Base-by-base conservation (phyloP, 73 alveolate genomes). In the Paramecium sonneborni region DNA sequence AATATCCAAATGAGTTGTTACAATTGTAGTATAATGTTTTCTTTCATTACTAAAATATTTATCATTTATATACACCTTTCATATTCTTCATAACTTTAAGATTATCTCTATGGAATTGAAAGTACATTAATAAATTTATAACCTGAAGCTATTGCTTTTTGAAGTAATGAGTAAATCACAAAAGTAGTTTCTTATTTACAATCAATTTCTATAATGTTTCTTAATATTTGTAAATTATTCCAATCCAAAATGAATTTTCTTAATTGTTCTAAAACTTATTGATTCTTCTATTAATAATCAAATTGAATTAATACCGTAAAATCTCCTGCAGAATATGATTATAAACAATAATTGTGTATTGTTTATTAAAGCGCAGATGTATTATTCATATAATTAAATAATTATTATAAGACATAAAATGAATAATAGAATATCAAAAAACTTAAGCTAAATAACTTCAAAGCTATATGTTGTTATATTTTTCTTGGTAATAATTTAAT, bases 161-260 rank as follows among this genome's bases (percentile, higher is more conserved):
- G 41, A 12, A 79, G 69, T 43, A 79, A 18, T 46, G 23, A 28
- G 72, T 79, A 79, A 9, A 79, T 38, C 8, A 79, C 90, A 79
- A 79, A 79, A 5, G 74, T 79, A 37, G 90, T 79, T 23, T 79
- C 55, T 20, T 21, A 38, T 14, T 79, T 44, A 23, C 39, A 18
- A 46, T 79, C 90, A 18, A 8, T 15, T 34, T 43, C 90, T 1
- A 79, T 46, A 21, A 79, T 23, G 0, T 21, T 20, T 38, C 43
- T 32, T 11, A 79, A 79, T 23, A 79, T 3, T 2, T 14, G 69
- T 24, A 79, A 24, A 79, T 79, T 79, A 34, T 79, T 79, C 76
- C 69, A 79, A 34, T 79, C 90, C 90, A 79, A 43, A 8, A 79
- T 20, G 43, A 79, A 79, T 41, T 79, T 41, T 43, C 55, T 79